Evolutionary conservation across 139 green algal genomes (phyloP).

Genomic region (Chlorella ohadii): DNA sequence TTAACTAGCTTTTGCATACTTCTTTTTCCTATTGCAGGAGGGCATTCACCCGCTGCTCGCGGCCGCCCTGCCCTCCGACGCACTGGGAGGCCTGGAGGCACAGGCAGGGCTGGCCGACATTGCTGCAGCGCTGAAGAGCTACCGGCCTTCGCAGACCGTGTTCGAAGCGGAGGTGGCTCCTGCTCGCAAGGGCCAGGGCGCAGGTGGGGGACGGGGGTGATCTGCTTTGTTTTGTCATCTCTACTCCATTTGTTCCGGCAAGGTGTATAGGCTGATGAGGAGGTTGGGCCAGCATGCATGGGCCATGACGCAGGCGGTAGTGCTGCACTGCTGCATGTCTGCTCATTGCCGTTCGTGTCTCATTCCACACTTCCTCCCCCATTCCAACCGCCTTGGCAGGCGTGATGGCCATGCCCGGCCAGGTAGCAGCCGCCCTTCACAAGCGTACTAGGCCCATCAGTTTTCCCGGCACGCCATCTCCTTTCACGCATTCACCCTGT

Average conservation of each 20-base stretch:
- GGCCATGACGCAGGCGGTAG: slow-evolving; percentile 41
- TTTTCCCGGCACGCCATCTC: no score
- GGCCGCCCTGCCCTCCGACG: slow-evolving; percentile 52
- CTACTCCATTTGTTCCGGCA: no score
- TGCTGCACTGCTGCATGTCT: not conserved
- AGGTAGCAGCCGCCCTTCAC: slow-evolving; percentile 46
- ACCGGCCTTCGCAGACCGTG: slow-evolving; percentile 88
- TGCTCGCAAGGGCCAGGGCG: slow-evolving; percentile 45
- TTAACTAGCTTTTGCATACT: not conserved
- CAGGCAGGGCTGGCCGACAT: slow-evolving; percentile 75
- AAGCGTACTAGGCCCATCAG: slow-evolving; percentile 32
- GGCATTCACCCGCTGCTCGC: slow-evolving; percentile 86
- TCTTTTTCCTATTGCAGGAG: slow-evolving; percentile 39
- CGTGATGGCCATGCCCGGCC: slow-evolving; percentile 38
- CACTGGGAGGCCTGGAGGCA: slow-evolving; percentile 54
- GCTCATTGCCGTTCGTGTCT: no score
- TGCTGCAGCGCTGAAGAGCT: slow-evolving; percentile 68
- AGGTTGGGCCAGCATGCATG: slow-evolving; percentile 57
- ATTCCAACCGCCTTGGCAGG: not conserved
- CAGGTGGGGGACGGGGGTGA: no score
- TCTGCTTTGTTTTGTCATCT: no score
- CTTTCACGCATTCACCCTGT: no score
- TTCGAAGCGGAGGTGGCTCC: slow-evolving; percentile 81
- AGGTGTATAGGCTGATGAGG: slow-evolving; percentile 55
- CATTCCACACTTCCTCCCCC: no score